phyloP scores from a whole-genome alignment of 371 early-diverging fungal genomes.

The Actinomortierella wolfii region DNA sequence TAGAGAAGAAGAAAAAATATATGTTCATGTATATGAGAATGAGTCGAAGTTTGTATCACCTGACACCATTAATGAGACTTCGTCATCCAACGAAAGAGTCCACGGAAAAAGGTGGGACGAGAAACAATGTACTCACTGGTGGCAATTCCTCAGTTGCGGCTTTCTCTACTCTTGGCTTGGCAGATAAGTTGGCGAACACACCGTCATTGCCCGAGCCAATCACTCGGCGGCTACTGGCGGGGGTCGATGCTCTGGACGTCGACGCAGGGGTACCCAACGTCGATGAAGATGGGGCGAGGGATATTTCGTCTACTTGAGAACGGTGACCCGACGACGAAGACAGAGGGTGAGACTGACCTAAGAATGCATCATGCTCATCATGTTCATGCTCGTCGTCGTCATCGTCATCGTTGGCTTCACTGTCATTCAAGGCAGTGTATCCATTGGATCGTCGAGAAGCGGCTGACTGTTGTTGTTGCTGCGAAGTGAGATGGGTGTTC shows the following conservation, averaged over 20 bases:
- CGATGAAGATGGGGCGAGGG: neutral
- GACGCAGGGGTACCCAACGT: neutral
- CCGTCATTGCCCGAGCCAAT: slow-evolving; percentile 54
- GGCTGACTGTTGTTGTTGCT: neutral
- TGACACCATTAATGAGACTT: neutral
- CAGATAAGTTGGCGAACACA: slow-evolving; percentile 67
- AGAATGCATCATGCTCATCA: slow-evolving; percentile 24
- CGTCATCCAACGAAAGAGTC: neutral
- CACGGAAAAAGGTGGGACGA: neutral
- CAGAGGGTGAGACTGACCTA: slow-evolving; percentile 10
- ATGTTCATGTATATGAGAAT: neutral
- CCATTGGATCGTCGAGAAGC: slow-evolving; percentile 6
- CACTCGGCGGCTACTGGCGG: slow-evolving; percentile 22
- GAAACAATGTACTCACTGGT: slow-evolving; percentile 10
- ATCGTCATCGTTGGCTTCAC: slow-evolving; percentile 15
- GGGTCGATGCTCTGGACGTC: slow-evolving; percentile 16
- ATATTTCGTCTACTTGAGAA: slow-evolving; percentile 14
- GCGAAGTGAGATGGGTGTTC: neutral
- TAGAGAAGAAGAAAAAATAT: slow-evolving; percentile 23
- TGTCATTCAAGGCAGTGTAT: slow-evolving; percentile 14
- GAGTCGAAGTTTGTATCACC: neutral
- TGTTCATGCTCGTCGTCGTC: slow-evolving; percentile 30
- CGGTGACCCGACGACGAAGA: slow-evolving; percentile 19
- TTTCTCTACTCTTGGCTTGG: slow-evolving; percentile 57
- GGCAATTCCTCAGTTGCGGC: slow-evolving; percentile 28